Evolutionary conservation across 1,139 yeast genomes (phyloP), one percentile per base, ranked within the genome.

Genomic region (Yamadazyma siamensis): DNA sequence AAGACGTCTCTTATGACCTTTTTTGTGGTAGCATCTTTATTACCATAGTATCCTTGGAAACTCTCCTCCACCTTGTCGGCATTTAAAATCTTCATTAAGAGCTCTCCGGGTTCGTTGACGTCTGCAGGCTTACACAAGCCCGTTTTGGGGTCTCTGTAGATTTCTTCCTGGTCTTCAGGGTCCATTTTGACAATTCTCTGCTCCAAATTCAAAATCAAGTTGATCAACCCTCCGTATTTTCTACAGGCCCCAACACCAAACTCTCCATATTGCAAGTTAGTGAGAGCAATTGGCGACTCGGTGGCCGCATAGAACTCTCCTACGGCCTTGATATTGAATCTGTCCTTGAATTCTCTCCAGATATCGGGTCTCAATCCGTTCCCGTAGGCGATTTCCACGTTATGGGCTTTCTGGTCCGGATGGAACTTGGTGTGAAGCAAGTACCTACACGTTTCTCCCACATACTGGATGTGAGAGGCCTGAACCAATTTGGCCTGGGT

Each of bases 231-330:
- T 21, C 97, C 97, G 50, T 85, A 86, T 50, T 77, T 80, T 46
- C 95, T 78, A 49, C 94, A 82, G 1, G 96, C 94, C 8, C 97
- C 97, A 23, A 87, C 70, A 8, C 95, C 97, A 46, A 68, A 79
- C 29, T 80, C 82, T 19, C 94, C 94, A 34, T 58, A 61, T 59
- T 89, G 96, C 49, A 75, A 73, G 47, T 79, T 82, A 4, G 94
- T 86, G n/a, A 89, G 75, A 2, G 94, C 96, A 44, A 86, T 75
- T 15, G 96, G 96, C 3, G 94, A 80, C 53, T 91, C 98, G 1
- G 96, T 87, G 2, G 96, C 83, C 0, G 95, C 95, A 56, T 89
- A 91, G 52, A 89, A 89, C 54, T 91, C 98, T 13, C 95, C 95
- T 43, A 91, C 71, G 6, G 75, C 82, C 13, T 71, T 64, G 39